These are phyloP conservation scores for Noccaea caerulescens DNA, from an alignment of 345 rosid genomes.

Conservation along the genomic window DNA sequence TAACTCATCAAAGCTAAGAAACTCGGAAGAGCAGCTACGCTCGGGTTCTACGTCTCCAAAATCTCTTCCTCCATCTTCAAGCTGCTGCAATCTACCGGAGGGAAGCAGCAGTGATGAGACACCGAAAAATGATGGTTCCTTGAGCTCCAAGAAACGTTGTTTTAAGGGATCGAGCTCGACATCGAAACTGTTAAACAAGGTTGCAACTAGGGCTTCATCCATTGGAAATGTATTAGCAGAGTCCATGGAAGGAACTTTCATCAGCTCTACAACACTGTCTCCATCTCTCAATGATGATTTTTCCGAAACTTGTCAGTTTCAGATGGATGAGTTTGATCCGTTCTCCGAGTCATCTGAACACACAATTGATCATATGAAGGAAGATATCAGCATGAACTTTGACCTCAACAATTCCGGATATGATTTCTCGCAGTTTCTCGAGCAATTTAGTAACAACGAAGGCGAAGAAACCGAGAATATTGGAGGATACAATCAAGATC, in stretches of 20 bases:
- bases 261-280: slow-evolving; percentile 16
- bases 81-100: slow-evolving; percentile 15
- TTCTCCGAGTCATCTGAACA: slow-evolving; percentile 30
- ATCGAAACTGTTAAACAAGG: slow-evolving; percentile 39
- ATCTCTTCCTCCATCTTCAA: slow-evolving; percentile 20
- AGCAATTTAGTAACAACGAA: slow-evolving; percentile 29
- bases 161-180: slow-evolving; percentile 27
- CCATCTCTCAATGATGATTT: slow-evolving; percentile 28
- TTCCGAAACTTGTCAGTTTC: slow-evolving; percentile 23
- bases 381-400: slow-evolving; percentile 23
- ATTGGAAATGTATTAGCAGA: slow-evolving; percentile 32
- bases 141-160: slow-evolving; percentile 30
- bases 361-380: background rate
- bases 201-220: slow-evolving; percentile 42
- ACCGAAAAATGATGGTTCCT: slow-evolving; percentile 21
- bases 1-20: slow-evolving; percentile 9
- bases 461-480: slow-evolving; percentile 18
- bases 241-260: slow-evolving; percentile 39
- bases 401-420: slow-evolving; percentile 20
- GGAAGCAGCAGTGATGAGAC: slow-evolving; percentile 15
- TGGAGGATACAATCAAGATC: slow-evolving; percentile 29
- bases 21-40: slow-evolving; percentile 17
- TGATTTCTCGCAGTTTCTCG: slow-evolving; percentile 38
- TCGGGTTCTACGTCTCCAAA: slow-evolving; percentile 31
- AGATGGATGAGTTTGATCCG: slow-evolving; percentile 24